Base-by-base conservation (phyloP, 331 rosid species). In the Acacia pycnantha region DNA sequence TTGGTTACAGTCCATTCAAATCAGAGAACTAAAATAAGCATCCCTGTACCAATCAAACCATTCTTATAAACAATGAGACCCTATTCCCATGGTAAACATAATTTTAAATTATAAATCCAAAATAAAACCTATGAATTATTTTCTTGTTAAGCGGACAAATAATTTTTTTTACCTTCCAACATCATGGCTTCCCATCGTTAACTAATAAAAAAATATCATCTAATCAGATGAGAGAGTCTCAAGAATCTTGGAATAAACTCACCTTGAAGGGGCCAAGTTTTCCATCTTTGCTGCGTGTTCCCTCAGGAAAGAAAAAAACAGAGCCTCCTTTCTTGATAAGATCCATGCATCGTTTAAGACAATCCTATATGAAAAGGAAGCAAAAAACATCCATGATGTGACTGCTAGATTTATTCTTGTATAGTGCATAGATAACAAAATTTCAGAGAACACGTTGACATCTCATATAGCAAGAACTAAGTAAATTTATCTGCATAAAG, bases 251-350 rank as follows among this genome's bases (percentile, higher is more conserved):
- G 79, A 68, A 67, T 21, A 47, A 79, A 79, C 88, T 86, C 87
- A 95, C 99, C 98, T 62, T 62, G 69, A 95, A 95, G 83, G 85
- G 44, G 56, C 97, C 97, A 79, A 93, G 81, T 78, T 83, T 92
- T 69, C 98, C 96, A 86, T 92, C 98, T 89, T 85, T 93, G 85
- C 90, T 90, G 81, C 98, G 93, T 26, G 99, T 95, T 75, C 99
- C 99, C 88, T 95, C 99, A 0, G 98, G 99, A 73, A 95, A 95
- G 94, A 92, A 90, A 87, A 93, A 92, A 62, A 95, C 97, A 15
- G 98, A 95, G 77, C 92, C 93, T 46, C 99, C 97, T 84, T 92
- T 92, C 83, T 86, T 86, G 84, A 88, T 80, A 53, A 92, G 93
- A 85, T 93, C 92, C 85, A 92, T 90, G 90, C 98, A 95, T 53